Evolutionary conservation across 108 stramenopile species (phyloP).

Genomic region (Conticribra weissflogii): DNA sequence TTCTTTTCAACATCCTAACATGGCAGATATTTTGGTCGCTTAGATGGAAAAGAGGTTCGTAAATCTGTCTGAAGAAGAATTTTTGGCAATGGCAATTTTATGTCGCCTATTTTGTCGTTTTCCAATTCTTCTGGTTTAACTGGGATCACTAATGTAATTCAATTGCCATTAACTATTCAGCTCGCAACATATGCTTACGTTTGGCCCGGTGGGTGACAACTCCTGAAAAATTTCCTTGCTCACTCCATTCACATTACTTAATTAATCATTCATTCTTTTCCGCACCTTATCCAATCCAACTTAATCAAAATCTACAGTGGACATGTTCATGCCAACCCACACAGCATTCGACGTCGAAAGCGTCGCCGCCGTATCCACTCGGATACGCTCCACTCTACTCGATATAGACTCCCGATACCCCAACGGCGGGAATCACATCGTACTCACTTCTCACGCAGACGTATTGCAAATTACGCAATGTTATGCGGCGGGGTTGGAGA

Average conservation of each 20-base stretch:
- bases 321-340: slow-evolving; percentile 69
- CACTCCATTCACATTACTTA: neutral
- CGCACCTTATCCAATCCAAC: no score
- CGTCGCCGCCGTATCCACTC: slow-evolving; percentile 80
- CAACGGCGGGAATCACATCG: slow-evolving; percentile 54
- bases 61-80: no score
- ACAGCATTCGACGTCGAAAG: slow-evolving; percentile 83
- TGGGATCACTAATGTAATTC: no score
- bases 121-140: no score
- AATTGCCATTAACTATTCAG: neutral
- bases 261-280: no score
- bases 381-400: slow-evolving; percentile 62
- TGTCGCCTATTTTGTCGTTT: no score
- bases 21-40: slow-evolving; percentile 64
- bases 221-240: neutral
- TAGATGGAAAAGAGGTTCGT: slow-evolving; percentile 59
- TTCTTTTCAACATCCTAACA: neutral
- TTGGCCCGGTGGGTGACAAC: slow-evolving; percentile 57
- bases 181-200: slow-evolving; percentile 76
- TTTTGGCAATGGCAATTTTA: no score
- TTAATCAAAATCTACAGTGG: no score
- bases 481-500: slow-evolving; percentile 67
- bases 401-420: slow-evolving; percentile 49
- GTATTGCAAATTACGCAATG: slow-evolving; percentile 85
- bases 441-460: slow-evolving; percentile 83